Percentiles rank a stretch among this genome's conserved stretches.
Evolutionary conservation across 148 eudicot genomes (phyloP).

Genomic region (Fagopyrum esculentum): DNA sequence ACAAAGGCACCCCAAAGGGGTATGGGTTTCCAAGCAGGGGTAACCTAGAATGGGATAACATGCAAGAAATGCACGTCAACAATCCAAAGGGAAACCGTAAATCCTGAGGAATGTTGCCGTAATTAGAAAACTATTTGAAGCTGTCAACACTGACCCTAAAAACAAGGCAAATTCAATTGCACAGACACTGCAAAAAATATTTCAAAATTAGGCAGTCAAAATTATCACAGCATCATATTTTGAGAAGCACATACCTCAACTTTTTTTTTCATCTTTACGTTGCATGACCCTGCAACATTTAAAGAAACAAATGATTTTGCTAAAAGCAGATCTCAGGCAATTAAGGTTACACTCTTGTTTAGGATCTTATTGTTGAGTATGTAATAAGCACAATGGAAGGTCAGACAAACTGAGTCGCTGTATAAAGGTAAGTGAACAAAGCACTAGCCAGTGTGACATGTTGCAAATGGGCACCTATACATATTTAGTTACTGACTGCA

Average conservation of each 20-base stretch:
- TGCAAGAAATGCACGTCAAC: background rate
- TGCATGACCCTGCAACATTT: conserved; percentile 7
- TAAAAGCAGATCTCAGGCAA: conserved; percentile 1
- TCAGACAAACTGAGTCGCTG: background rate
- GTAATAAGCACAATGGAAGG: background rate
- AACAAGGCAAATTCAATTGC: background rate
- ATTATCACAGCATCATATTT: background rate
- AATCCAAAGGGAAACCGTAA: background rate
- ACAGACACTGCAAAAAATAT: background rate
- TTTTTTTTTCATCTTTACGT: background rate
- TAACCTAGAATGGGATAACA: background rate
- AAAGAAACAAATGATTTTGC: background rate
- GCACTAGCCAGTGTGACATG: background rate
- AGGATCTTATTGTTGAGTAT: background rate
- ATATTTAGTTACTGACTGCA: background rate
- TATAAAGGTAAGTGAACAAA: background rate
- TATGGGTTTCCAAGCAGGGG: background rate
- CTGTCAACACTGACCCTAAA: background rate
- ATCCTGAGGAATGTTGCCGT: background rate
- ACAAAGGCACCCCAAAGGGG: background rate
- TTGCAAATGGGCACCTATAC: conserved; percentile 1
- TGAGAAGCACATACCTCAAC: conserved; percentile 5
- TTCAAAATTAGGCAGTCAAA: background rate
- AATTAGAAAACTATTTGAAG: background rate
- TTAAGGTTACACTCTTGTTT: background rate